These are phyloP conservation scores for Pyricularia sp. DNA, from an alignment of 2,329 filamentous ascomycete genomes.

Conservation along the genomic window DNA sequence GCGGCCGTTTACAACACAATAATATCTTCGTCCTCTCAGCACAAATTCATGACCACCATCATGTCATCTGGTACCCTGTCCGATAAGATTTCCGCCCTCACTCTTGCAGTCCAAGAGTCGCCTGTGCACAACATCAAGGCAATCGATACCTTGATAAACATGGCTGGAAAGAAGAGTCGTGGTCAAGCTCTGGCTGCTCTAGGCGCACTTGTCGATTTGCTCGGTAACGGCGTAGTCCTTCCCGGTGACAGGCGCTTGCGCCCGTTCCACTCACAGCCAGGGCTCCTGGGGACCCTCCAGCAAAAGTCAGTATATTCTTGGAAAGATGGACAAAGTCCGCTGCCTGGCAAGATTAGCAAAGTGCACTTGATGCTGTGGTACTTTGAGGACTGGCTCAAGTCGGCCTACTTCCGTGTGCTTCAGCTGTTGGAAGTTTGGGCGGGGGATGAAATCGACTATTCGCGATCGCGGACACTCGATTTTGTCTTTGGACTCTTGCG, in stretches of 20 bases:
- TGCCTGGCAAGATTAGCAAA: slow-evolving; percentile 67
- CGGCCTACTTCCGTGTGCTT: slow-evolving; percentile 84
- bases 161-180: slow-evolving; percentile 90
- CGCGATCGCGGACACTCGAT: slow-evolving; percentile 76
- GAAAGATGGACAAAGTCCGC: slow-evolving; percentile 51
- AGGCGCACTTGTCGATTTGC: slow-evolving; percentile 84
- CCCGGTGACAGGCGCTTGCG: slow-evolving; percentile 74
- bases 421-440: slow-evolving; percentile 90
- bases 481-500: slow-evolving; percentile 87
- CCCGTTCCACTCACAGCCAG: slow-evolving; percentile 71
- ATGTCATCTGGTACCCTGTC: slow-evolving; percentile 94
- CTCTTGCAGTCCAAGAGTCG: slow-evolving; percentile 89
- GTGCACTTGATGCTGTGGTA: slow-evolving; percentile 79
- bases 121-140: slow-evolving; percentile 87
- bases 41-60: slow-evolving; percentile 94
- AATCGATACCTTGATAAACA: slow-evolving; percentile 69
- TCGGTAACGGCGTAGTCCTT: slow-evolving; percentile 79
- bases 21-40: slow-evolving; percentile 71
- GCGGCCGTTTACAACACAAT: slow-evolving; percentile 65
- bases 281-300: slow-evolving; percentile 62
- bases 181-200: slow-evolving; percentile 89
- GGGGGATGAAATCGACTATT: slow-evolving; percentile 90
- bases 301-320: slow-evolving; percentile 46
- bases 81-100: slow-evolving; percentile 93
- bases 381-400: slow-evolving; percentile 93